Conservation (phyloP, 441 rosid genomes). For the Pelargonium australe region DNA sequence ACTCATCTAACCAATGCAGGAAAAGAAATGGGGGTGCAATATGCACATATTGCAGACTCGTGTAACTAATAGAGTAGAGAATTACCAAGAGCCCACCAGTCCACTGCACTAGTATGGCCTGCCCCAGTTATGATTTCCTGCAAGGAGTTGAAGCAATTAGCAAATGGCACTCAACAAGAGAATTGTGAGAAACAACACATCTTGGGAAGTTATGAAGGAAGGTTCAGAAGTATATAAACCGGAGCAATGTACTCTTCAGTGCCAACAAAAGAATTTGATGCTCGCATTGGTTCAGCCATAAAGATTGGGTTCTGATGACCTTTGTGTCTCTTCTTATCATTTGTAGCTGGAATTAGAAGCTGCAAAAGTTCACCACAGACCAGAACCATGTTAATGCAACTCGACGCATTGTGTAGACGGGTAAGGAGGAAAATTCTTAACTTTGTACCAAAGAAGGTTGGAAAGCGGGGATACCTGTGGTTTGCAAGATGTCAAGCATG, state of each 20-base stretch:
- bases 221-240: conserved; percentile 33
- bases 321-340: conserved; percentile 61
- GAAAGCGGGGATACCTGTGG: conserved; percentile 55
- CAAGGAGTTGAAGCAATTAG: conserved; percentile 11
- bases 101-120: conserved; percentile 96
- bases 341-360: conserved; percentile 59
- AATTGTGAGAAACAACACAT: not conserved
- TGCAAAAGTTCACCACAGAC: conserved; percentile 21
- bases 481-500: conserved; percentile 88
- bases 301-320: conserved; percentile 59
- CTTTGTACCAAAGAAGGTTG: not conserved
- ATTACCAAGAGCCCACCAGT: conserved; percentile 99
- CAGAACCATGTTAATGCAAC: not conserved
- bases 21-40: not conserved
- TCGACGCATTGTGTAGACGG: not conserved
- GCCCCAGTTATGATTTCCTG: conserved; percentile 89
- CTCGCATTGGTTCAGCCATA: conserved; percentile 94
- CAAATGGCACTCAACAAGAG: conserved; percentile 8
- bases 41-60: not conserved
- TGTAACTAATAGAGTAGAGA: conserved; percentile 1
- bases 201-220: not conserved
- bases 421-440: not conserved
- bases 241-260: conserved; percentile 99
- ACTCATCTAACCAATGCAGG: too few relatives aligned
- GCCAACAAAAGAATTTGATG: conserved; percentile 96